phyloP scores from a whole-genome alignment of 2,329 filamentous ascomycete species.

The Pseudogymnoascus sp. region DNA sequence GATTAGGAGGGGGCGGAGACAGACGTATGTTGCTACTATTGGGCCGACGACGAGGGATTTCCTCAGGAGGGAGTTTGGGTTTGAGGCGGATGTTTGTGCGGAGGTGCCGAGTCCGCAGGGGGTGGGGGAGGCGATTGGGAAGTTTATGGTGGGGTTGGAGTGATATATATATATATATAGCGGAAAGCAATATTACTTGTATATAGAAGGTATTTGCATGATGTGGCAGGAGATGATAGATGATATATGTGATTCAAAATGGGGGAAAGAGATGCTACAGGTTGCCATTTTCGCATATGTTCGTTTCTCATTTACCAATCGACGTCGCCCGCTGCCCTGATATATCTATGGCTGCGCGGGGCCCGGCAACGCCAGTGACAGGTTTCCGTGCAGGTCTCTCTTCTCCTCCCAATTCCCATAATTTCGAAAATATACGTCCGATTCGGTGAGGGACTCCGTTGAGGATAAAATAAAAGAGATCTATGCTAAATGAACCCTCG shows the following conservation, averaged over 20 bases:
- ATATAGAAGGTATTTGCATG: background rate
- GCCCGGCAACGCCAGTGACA: background rate
- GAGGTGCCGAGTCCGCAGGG: conserved; percentile 75
- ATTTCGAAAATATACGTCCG: background rate
- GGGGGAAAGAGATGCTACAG: conserved; percentile 2
- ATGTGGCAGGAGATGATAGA: background rate
- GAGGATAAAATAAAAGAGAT: conserved; percentile 7
- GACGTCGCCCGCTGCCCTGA: background rate
- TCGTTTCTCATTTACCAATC: background rate
- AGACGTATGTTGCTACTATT: conserved; percentile 72
- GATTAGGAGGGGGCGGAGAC: conserved; percentile 25
- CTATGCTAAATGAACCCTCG: conserved; percentile 2
- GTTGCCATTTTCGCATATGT: conserved; percentile 1
- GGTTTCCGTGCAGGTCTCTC: background rate
- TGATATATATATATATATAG: background rate
- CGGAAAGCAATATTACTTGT: background rate
- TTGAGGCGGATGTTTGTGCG: conserved; percentile 71
- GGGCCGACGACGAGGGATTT: conserved; percentile 84
- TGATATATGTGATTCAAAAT: conserved; percentile 1
- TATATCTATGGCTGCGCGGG: background rate
- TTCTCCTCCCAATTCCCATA: background rate
- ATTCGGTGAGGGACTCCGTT: background rate
- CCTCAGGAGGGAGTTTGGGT: conserved; percentile 55
- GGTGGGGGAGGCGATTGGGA: conserved; percentile 56
- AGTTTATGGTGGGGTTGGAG: conserved; percentile 16